Percentiles rank a stretch among this genome's conserved stretches.
These are phyloP conservation scores for Miscanthus lutarioriparius DNA, from an alignment of 176 grass and related monocot species.

Conservation along the genomic window DNA sequence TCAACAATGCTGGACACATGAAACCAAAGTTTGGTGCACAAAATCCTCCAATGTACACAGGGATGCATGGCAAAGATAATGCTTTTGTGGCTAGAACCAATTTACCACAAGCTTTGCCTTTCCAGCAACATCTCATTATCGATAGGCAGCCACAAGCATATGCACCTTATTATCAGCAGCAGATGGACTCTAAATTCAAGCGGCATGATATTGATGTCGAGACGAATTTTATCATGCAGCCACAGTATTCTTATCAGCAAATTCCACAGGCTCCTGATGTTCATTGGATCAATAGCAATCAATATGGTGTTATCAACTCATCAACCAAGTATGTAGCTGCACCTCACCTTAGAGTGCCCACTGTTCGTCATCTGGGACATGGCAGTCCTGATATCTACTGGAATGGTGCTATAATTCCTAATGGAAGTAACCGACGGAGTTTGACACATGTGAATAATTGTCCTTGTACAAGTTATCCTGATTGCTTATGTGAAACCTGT, in stretches of 20 bases:
- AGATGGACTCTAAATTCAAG: constrained; percentile 29
- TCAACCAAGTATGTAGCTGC: neutral
- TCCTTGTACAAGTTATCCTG: constrained; percentile 27
- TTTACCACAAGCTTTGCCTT: constrained; percentile 24
- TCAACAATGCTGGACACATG: constrained; percentile 34
- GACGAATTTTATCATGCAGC: constrained; percentile 18
- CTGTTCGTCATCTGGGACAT: constrained; percentile 25
- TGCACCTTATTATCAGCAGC: constrained; percentile 37
- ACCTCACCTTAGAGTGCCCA: constrained; percentile 17
- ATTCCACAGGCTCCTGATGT: constrained; percentile 40
- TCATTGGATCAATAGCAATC: constrained; percentile 20
- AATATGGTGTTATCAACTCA: constrained; percentile 13
- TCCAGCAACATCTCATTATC: constrained; percentile 18
- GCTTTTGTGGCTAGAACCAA: neutral
- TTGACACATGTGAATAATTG: constrained; percentile 18
- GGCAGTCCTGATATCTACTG: constrained; percentile 6
- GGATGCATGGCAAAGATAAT: constrained; percentile 1
- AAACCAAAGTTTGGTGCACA: neutral
- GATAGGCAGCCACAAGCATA: neutral
- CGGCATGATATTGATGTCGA: constrained; percentile 37
- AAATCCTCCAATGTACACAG: constrained; percentile 5
- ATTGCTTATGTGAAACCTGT: constrained; percentile 28
- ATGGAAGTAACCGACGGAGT: constrained; percentile 31
- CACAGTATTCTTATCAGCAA: constrained; percentile 34
- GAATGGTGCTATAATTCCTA: constrained; percentile 16